A percentile compares a stretch with the other conserved stretches of the same genome.
phyloP scores from a whole-genome alignment of 2,329 filamentous ascomycete species.

The Hypoxylon sp. region DNA sequence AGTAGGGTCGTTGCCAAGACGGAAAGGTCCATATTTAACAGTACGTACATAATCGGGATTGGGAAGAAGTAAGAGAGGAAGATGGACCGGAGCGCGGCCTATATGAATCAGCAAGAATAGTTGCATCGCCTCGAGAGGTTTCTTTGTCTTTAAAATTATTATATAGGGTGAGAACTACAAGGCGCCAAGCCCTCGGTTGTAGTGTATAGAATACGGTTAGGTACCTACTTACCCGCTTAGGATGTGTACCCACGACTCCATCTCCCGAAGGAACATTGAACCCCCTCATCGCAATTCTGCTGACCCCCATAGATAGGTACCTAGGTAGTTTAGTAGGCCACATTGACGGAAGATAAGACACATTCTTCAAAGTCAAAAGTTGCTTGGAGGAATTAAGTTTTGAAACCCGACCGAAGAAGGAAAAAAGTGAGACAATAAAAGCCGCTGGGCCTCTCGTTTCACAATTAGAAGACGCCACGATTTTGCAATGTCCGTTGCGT shows the following conservation, averaged over 20 bases:
- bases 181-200: not conserved
- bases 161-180: not conserved
- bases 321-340: not conserved
- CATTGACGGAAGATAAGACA: not conserved
- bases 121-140: not conserved
- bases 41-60: constrained; percentile 2
- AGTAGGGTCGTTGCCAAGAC: constrained; percentile 8
- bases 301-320: constrained; percentile 1
- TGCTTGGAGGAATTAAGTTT: not conserved
- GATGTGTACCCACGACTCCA: not conserved
- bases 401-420: not conserved
- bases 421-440: not conserved
- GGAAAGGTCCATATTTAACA: constrained; percentile 6
- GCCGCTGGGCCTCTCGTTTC: not conserved
- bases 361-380: not conserved
- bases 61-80: not conserved
- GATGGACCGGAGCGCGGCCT: not conserved
- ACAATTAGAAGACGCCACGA: not conserved
- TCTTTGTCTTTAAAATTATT: not conserved
- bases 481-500: constrained; percentile 52
- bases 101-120: not conserved
- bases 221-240: not conserved
- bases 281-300: constrained; percentile 14
- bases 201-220: not conserved
- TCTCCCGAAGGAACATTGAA: constrained; percentile 24